Conservation (phyloP, 495 filamentous ascomycete genomes). For the Staphylotrichum tortipilum region DNA sequence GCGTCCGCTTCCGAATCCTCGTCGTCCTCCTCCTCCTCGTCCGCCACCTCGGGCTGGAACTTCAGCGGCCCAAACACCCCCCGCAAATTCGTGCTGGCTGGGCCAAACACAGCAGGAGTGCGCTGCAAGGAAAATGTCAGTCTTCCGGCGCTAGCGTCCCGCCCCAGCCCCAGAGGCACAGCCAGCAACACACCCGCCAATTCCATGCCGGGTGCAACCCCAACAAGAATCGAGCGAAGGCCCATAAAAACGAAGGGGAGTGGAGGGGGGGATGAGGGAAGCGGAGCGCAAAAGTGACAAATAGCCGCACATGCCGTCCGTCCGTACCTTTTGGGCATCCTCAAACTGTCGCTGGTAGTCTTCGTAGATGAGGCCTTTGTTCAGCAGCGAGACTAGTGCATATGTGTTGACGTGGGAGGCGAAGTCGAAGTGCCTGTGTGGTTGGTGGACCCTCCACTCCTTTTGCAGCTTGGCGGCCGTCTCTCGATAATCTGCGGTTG, state of each 20-base stretch:
- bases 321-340: conserved; percentile 25
- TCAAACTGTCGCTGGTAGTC: conserved; percentile 53
- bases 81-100: conserved; percentile 34
- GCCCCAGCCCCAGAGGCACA: conserved; percentile 13
- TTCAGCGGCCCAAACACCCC: conserved; percentile 44
- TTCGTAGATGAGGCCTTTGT: conserved; percentile 69
- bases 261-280: background rate
- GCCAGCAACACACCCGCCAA: conserved; percentile 16
- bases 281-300: conserved; percentile 3
- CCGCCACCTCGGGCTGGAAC: conserved; percentile 24
- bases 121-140: conserved; percentile 40
- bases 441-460: conserved; percentile 65
- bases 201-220: conserved; percentile 13
- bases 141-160: conserved; percentile 25
- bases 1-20: conserved; percentile 23
- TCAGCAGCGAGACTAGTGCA: conserved; percentile 64
- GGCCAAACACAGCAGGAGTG: conserved; percentile 35
- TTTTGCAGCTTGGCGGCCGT: conserved; percentile 74
- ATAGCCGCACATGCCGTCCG: background rate
- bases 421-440: conserved; percentile 62
- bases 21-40: conserved; percentile 25
- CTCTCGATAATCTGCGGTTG: conserved; percentile 53
- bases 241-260: background rate
- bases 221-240: conserved; percentile 5
- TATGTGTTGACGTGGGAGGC: conserved; percentile 67